Evolutionary conservation across 2,329 filamentous ascomycete species (phyloP), one percentile per base, ranked within the genome.

Genomic region (Aspergillus alliaceus): DNA sequence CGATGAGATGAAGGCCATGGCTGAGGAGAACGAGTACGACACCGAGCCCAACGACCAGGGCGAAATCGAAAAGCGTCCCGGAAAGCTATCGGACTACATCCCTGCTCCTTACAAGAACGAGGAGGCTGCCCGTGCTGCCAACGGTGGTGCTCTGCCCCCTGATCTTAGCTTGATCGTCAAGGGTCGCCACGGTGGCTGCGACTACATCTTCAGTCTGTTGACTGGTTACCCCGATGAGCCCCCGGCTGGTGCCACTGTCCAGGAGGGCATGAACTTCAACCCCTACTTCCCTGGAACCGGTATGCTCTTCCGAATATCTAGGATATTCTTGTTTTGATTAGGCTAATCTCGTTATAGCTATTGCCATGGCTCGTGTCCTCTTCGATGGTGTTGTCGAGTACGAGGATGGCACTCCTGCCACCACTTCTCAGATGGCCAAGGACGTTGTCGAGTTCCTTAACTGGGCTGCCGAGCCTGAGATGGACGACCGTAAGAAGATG

Each of bases 401-500:
- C 81, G 95, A 99, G 77, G 95, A 99, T 68, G 92, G 86, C 63
- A 99, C 95, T 40, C 90, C 92, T 52, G 95, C 95, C 50, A 91
- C 93, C 61, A 92, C 92, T 66, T 97, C 93, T 63, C 95, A 99
- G 82, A 99, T 99, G 95, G 95, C 95, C 78, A 99, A 99, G 88
- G 95, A 99, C 70, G 95, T 99, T 59, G 88, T 90, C 59, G 95
- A 99, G 81, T 99, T 99, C 84, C 85, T 99, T 75, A 98, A 99
- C 88, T 99, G 95, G 95, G 85, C 95, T 54, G 93, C 95, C 57
- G 95, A 99, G 83, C 95, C 95, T 49, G 95, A 99, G 84, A 96
- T 97, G 92, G 95, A 99, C 74, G 89, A 97, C 76, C 90, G 95
- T 75, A 99, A 99, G 90, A 95, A 92, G 84, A 99, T 98, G 95